These are phyloP conservation scores for Talaromyces nanjingensis DNA, from an alignment of 495 filamentous ascomycete genomes.

Conservation along the genomic window DNA sequence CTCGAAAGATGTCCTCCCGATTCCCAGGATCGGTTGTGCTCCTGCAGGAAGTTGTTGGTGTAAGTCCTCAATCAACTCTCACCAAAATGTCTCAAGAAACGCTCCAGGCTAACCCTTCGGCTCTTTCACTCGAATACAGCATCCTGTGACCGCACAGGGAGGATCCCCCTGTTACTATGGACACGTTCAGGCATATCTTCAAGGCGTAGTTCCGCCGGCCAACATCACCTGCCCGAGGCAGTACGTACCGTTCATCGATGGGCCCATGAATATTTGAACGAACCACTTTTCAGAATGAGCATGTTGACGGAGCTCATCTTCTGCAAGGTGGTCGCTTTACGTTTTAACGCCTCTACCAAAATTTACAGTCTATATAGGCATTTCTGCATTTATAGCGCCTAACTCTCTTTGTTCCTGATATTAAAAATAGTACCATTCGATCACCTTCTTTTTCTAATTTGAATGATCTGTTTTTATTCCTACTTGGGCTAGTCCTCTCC, in stretches of 20 bases:
- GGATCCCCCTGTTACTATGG: background rate
- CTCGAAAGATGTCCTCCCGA: too few relatives aligned
- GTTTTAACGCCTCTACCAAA: background rate
- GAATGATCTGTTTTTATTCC: too few relatives aligned
- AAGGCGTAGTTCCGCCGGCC: background rate
- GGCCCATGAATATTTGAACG: background rate
- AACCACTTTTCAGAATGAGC: background rate
- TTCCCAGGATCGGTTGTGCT: too few relatives aligned
- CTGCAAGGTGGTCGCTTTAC: background rate
- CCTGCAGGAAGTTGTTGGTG: too few relatives aligned
- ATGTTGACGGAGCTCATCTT: background rate
- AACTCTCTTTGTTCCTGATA: background rate
- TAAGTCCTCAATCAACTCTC: too few relatives aligned
- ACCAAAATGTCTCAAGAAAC: too few relatives aligned
- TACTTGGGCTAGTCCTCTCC: too few relatives aligned
- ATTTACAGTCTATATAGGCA: background rate
- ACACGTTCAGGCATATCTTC: background rate
- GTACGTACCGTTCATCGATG: background rate
- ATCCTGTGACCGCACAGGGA: background rate
- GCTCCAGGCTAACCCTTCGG: too few relatives aligned
- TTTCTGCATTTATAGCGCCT: background rate
- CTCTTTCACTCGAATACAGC: background rate
- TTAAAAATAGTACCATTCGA: too few relatives aligned
- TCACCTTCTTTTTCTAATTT: too few relatives aligned
- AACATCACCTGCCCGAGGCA: constrained; percentile 1